phyloP scores from a whole-genome alignment of 371 early-diverging fungal genomes.

The Coemansia sp. region DNA sequence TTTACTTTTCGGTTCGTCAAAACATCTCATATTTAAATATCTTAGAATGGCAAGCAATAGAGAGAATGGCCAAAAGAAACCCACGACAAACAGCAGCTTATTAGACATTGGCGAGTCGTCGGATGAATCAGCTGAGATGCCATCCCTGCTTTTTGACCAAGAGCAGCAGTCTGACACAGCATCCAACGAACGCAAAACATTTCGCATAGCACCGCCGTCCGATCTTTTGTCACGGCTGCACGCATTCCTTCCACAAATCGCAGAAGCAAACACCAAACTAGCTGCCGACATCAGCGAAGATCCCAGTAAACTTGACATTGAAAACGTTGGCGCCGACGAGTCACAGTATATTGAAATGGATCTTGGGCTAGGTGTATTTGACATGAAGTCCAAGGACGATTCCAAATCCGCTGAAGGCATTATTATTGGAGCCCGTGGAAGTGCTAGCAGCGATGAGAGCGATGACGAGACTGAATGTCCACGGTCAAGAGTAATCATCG shows the following conservation, averaged over 20 bases:
- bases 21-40: not conserved
- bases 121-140: not conserved
- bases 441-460: not conserved
- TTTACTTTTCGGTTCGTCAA: not conserved
- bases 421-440: constrained; percentile 4
- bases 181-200: constrained; percentile 22
- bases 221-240: constrained; percentile 57
- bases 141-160: constrained; percentile 3
- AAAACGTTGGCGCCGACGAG: constrained; percentile 56
- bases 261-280: constrained; percentile 57
- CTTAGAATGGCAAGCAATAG: not conserved
- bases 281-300: constrained; percentile 41
- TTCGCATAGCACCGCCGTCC: constrained; percentile 38
- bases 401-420: constrained; percentile 7
- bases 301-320: constrained; percentile 56
- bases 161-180: not conserved
- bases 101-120: constrained; percentile 14
- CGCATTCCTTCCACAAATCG: constrained; percentile 60
- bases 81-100: constrained; percentile 9
- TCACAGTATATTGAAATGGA: constrained; percentile 68
- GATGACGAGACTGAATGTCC: not conserved
- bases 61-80: not conserved
- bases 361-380: constrained; percentile 63
- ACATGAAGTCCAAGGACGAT: constrained; percentile 52
- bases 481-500: constrained; percentile 8